Evolutionary conservation across 208 protist genomes (phyloP), one percentile per base, ranked within the genome.

Genomic region (Wallacemonas sp.): DNA sequence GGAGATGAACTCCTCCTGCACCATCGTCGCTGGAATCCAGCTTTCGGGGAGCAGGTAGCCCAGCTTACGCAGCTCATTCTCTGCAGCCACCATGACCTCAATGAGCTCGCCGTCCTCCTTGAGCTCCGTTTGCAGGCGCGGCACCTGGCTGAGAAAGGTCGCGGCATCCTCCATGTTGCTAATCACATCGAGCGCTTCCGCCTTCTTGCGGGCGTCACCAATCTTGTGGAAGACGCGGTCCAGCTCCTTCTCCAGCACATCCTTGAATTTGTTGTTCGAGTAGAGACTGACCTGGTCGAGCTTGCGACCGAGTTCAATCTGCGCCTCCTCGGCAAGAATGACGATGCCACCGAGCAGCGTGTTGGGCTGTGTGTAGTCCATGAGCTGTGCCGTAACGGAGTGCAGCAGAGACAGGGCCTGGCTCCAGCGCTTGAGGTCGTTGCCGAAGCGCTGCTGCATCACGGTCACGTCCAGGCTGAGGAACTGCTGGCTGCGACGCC

Each of bases 1-100:
- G 12, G 96, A 84, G 21, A 53, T 74, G 84, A 91, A 98, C 75
- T 99, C 98, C 41, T 93, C 86, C 22, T 94, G 85, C 17, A 99
- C 72, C 45, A 85, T 79, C 21, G 96, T 78, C 34, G 75, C 80
- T 65, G 93, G 84, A 28, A 98, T 80, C 96, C 98, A 99, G 53
- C 90, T 90, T 4, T 86, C 74, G 9, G 97, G 96, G 47, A 98
- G 97, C 30, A 83, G 59, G 84, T 97, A 83, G 27, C 86, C 84
- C 49, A 98, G 85, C 30, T 88, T 76, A 31, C 84, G 75, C 60
- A 99, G 83, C 28, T 88, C 82, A 17, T 88, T 79, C 70, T 99
- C 91, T 28, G 94, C 88, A 6, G 77, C 55, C 17, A 68, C 58
- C 71, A 98, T 91, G 0, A 86, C 49, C 19, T 60, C 39, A 4